Base-by-base conservation (phyloP, 805 yeast genomes). In the Cyberlindnera lachancei region DNA sequence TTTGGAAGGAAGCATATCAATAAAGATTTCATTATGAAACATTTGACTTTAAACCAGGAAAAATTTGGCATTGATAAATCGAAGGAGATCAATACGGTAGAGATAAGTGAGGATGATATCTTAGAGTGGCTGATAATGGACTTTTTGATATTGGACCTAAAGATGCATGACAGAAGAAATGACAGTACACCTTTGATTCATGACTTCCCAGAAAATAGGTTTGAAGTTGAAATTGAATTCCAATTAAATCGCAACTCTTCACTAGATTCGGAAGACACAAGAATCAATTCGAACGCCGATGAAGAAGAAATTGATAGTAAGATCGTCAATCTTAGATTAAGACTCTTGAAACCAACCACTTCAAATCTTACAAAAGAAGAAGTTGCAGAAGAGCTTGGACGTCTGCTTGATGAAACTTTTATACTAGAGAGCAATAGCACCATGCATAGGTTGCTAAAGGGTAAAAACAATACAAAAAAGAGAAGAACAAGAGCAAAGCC, bases 71-170 rank as follows among this genome's bases (percentile, higher is more conserved):
- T 42, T 2, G 40, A 44, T 15, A 7, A 7, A 11, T 10, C 10
- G 3, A 18, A 30, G 20, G 14, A 25, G 5, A 11, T 16, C 2
- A 41, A 41, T 4, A 17, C 23, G 5, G 18, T 42, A 7, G 15
- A 20, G 7, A n/a, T 44, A 2, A 19, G 34, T 7, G 33, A 45
- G 15, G 21, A 27, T 11, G 40, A 37, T 16, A 22, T 46, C 6
- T 9, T 42, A 2, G 27, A 38, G 5, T 46, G 44, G 38, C 36
- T 40, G 15, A 12, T 42, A 9, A 17, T 36, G 27, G 46, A 44
- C 13, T 46, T 46, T 25, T 23, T 44, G 10, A 33, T 34, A 14
- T 26, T 21, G 2, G 35, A 44, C 15, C 16, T 46, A 22, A 41
- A 38, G 15, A 22, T 46, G 16, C 18, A 37, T 18, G 51, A 46